phyloP scores from a whole-genome alignment of 1,284 basidiomycete species.

The Melampsora americana region DNA sequence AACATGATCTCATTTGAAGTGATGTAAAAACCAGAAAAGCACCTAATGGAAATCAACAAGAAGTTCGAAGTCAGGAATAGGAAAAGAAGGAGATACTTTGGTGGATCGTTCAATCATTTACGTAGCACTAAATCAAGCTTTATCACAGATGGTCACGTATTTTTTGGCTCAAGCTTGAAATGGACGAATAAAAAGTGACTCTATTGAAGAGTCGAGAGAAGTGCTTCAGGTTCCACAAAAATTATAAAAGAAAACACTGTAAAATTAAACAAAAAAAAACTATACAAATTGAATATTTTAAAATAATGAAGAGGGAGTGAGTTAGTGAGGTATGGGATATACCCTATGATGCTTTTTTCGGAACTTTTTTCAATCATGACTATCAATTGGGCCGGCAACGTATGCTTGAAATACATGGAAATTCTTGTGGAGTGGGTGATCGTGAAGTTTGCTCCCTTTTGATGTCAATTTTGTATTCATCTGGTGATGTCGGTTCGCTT shows the following conservation, averaged over 20 bases:
- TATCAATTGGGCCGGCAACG: neutral
- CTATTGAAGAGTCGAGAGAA: neutral
- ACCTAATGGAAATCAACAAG: neutral
- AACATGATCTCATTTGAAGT: too few relatives aligned
- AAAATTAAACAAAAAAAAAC: neutral
- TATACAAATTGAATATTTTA: neutral
- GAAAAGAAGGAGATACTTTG: neutral
- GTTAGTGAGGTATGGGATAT: neutral
- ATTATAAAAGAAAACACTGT: neutral
- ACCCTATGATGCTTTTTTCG: neutral
- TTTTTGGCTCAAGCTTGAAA: neutral
- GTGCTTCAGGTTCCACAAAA: neutral
- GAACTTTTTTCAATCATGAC: neutral
- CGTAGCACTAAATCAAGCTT: neutral
- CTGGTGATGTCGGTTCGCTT: neutral
- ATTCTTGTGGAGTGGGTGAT: neutral
- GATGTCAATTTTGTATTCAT: neutral
- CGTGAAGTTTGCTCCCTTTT: neutral
- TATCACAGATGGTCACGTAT: neutral
- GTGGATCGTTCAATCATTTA: neutral
- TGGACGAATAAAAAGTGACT: neutral
- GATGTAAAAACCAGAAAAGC: too few relatives aligned
- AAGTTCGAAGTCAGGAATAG: slow-evolving; percentile 6
- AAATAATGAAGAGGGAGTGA: neutral
- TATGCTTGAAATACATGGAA: neutral